Base-by-base conservation (phyloP, 75 land plant species). In the Cunninghamia lanceolata region DNA sequence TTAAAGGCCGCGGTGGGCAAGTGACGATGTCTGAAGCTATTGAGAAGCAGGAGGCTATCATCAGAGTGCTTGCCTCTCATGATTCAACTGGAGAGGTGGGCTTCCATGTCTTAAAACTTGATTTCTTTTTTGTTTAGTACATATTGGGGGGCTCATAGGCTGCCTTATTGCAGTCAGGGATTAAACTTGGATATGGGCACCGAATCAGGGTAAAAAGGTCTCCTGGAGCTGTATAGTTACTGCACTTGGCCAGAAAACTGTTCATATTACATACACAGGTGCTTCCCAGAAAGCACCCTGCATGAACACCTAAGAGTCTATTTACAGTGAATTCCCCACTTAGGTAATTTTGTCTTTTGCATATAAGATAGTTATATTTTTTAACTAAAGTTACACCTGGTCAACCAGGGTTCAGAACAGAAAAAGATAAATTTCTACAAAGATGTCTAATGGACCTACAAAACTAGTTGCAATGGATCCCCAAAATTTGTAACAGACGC, bases 21-120 rank as follows among this genome's bases (percentile, higher is more conserved):
- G 92, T 90, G 15, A 90, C 93, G 25, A 89, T 93, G 17, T 40
- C 90, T 0, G 89, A 93, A 52, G 91, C 95, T 28, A 92, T 96
- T 50, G 87, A 93, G 90, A 96, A 94, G 84, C 95, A 96, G 68
- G 96, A 94, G 71, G 93, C 90, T 0, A 93, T 97, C 8, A 82
- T 97, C 66, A 92, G 99, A 39, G 92, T 86, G 86, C 92, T 97
- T 53, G 93, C 91, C 2, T 74, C 87, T 56, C 88, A 89, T 73
- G 94, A 92, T 88, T 88, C 89, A 4, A 84, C 90, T 73, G 95
- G 96, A 89, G 93, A 95, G 90, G 96, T 95, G 56, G 34, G 86
- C 84, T 28, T 54, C 9, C 1, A 45, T 14, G 75, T 34, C 25
- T 86, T 86, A 71, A 16, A 77, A 77, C 9, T 77, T 17, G 9